A percentile compares a stretch with the other conserved stretches of the same genome.
phyloP scores from a whole-genome alignment of 306 rosid genomes.

The Abrus precatorius region DNA sequence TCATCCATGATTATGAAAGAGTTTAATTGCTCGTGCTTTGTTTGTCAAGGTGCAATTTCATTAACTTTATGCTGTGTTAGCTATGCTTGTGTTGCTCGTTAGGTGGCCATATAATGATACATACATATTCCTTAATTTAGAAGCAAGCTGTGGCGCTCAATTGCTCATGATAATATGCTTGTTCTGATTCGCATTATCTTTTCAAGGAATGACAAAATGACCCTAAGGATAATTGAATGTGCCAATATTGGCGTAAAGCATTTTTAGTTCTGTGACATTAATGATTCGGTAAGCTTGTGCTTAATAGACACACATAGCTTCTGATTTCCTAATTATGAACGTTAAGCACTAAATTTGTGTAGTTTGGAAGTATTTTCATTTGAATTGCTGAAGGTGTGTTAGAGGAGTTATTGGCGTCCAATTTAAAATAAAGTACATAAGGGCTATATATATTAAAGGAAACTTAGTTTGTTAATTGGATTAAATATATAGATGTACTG shows the following conservation, averaged over 20 bases:
- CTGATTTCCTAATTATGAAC: not conserved
- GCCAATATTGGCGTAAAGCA: too few species aligned
- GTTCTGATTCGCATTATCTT: not conserved
- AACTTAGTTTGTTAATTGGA: too few species aligned
- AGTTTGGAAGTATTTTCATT: not conserved
- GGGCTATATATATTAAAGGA: too few species aligned
- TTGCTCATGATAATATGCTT: not conserved
- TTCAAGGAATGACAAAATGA: not conserved
- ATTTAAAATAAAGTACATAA: too few species aligned
- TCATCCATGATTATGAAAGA: not conserved
- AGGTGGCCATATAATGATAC: constrained; percentile 3
- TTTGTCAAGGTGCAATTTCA: not conserved
- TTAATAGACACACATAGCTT: not conserved
- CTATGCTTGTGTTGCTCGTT: not conserved
- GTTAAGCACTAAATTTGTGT: not conserved
- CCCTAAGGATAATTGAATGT: not conserved
- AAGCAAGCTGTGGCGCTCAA: not conserved
- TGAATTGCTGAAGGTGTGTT: too few species aligned
- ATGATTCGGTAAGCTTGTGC: not conserved
- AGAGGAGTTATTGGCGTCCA: too few species aligned
- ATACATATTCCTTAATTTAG: not conserved
- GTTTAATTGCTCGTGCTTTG: not conserved
- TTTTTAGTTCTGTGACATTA: not conserved
- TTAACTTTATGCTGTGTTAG: not conserved
- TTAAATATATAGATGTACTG: too few species aligned